Conservation (phyloP, 2,329 filamentous ascomycete genomes). For the Blastomyces gilchristii region DNA sequence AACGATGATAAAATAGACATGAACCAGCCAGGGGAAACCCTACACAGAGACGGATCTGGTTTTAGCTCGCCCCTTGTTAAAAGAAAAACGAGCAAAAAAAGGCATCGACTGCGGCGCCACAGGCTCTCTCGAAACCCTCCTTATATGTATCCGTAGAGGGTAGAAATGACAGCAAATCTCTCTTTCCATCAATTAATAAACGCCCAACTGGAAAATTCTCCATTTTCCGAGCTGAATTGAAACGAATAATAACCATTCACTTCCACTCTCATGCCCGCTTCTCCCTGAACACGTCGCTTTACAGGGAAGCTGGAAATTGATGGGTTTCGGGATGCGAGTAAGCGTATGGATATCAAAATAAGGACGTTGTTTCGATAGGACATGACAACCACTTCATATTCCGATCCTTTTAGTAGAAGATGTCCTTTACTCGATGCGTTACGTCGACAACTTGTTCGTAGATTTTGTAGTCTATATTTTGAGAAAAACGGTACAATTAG, state of each 20-base stretch:
- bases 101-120: background rate
- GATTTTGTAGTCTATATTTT: slow-evolving; percentile 56
- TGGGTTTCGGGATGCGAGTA: background rate
- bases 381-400: background rate
- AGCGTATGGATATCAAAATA: background rate
- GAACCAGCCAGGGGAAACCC: background rate
- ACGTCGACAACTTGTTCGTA: slow-evolving; percentile 73
- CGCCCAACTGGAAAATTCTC: background rate
- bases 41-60: background rate
- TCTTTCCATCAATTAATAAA: background rate
- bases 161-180: background rate
- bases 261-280: background rate
- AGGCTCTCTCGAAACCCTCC: background rate
- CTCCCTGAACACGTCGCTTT: background rate
- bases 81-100: background rate
- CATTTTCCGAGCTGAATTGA: background rate
- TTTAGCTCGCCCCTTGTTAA: background rate
- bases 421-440: slow-evolving; percentile 67
- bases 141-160: background rate
- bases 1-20: background rate
- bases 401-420: slow-evolving; percentile 56
- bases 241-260: background rate
- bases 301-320: background rate
- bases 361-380: no score
- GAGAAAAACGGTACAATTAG: background rate